A percentile compares a stretch with the other conserved stretches of the same genome.
Conservation (phyloP, 2,329 filamentous ascomycete genomes). For the Alternaria sp. region DNA sequence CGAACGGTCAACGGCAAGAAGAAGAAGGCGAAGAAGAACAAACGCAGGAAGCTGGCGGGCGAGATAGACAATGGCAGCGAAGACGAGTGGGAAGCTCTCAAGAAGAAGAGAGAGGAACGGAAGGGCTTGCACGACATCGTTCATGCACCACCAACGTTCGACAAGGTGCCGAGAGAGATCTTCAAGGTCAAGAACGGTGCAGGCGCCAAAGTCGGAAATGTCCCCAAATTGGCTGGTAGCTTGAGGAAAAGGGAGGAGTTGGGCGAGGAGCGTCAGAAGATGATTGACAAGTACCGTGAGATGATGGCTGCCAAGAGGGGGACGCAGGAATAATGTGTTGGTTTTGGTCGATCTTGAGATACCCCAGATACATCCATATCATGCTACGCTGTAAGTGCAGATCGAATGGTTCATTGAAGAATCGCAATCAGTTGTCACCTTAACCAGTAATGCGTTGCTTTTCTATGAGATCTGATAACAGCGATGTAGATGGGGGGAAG, state of each 20-base stretch:
- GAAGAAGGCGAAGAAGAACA: constrained; percentile 57
- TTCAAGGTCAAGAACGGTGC: constrained; percentile 71
- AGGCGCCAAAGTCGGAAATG: constrained; percentile 69
- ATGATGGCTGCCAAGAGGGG: constrained; percentile 62
- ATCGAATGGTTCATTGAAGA: neutral
- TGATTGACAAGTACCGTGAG: constrained; percentile 76
- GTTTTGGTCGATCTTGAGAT: neutral
- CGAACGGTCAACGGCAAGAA: constrained; percentile 53
- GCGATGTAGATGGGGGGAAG: neutral
- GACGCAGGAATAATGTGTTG: neutral
- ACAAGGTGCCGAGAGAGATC: constrained; percentile 66
- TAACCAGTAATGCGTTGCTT: neutral
- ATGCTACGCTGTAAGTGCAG: neutral
- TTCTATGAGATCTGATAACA: neutral
- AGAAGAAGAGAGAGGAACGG: constrained; percentile 61
- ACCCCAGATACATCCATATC: neutral
- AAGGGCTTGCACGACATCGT: constrained; percentile 67
- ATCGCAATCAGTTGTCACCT: neutral
- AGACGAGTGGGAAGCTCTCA: constrained; percentile 80
- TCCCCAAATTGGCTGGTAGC: constrained; percentile 73
- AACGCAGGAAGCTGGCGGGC: constrained; percentile 58
- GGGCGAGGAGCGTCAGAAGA: constrained; percentile 69
- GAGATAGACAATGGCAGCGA: constrained; percentile 64
- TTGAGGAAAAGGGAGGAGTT: constrained; percentile 76
- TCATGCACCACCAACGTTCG: constrained; percentile 76